Evolutionary conservation across 805 yeast species (phyloP).

Genomic region (Candida nitratophila): DNA sequence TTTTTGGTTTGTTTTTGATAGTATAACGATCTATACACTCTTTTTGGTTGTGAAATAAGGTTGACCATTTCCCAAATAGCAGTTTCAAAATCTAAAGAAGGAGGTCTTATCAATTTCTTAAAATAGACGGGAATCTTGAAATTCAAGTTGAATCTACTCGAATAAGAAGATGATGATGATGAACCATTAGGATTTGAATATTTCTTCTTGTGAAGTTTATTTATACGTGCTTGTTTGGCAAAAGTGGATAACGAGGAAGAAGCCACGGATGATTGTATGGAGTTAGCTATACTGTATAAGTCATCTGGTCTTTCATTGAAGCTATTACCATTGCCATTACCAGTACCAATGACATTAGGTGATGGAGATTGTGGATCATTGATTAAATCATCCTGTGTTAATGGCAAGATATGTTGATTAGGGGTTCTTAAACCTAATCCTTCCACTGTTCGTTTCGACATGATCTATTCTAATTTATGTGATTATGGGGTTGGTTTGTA

Average conservation of each 20-base stretch:
- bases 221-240: conserved; percentile 10
- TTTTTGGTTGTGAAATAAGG: conserved; percentile 65
- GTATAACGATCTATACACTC: conserved; percentile 75
- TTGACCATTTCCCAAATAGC: conserved; percentile 88
- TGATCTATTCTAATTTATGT: too few relatives aligned
- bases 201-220: conserved; percentile 1
- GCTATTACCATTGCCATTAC: background rate
- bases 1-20: conserved; percentile 75
- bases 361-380: conserved; percentile 5
- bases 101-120: conserved; percentile 56
- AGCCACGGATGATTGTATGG: conserved; percentile 11
- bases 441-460: conserved; percentile 2
- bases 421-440: background rate
- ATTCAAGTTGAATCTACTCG: background rate
- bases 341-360: background rate
- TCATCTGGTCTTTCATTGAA: conserved; percentile 14
- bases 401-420: conserved; percentile 10
- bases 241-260: conserved; percentile 17
- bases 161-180: background rate
- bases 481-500: too few relatives aligned
- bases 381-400: conserved; percentile 14
- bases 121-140: conserved; percentile 23
- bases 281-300: conserved; percentile 17
- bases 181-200: background rate
- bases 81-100: conserved; percentile 83